These are phyloP conservation scores for Conticribra weissflogii DNA, from an alignment of 108 stramenopile species.

Conservation along the genomic window DNA sequence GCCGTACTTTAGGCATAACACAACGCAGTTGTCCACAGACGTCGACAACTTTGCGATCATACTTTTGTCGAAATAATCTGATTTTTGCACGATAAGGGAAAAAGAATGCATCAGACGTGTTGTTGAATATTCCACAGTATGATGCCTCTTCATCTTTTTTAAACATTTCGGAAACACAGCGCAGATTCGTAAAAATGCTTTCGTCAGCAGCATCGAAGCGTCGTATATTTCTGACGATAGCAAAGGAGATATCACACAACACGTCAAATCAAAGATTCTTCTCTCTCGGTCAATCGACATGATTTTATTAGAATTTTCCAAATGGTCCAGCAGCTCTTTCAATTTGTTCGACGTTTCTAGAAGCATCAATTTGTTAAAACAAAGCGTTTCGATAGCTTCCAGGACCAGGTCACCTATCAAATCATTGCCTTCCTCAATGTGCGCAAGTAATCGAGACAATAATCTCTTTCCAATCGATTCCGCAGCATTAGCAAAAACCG, in stretches of 20 bases:
- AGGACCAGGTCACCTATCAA: slow-evolving; percentile 7
- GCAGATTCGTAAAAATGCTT: slow-evolving; percentile 40
- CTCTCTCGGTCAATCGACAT: slow-evolving; percentile 19
- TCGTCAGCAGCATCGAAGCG: slow-evolving; percentile 10
- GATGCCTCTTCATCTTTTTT: slow-evolving; percentile 20
- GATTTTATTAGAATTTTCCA: slow-evolving; percentile 6
- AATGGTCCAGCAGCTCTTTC: slow-evolving; percentile 5
- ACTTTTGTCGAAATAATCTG: slow-evolving; percentile 19
- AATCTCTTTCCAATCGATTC: slow-evolving; percentile 17
- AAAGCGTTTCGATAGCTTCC: slow-evolving; percentile 18
- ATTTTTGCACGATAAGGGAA: slow-evolving; percentile 11
- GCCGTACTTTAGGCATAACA: slow-evolving; percentile 53
- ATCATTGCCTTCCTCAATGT: background rate
- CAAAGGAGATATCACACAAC: slow-evolving; percentile 1
- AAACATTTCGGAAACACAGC: slow-evolving; percentile 29
- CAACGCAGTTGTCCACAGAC: slow-evolving; percentile 19
- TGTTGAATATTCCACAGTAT: background rate
- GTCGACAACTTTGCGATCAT: slow-evolving; percentile 9
- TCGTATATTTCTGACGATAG: background rate
- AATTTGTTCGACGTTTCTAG: slow-evolving; percentile 8
- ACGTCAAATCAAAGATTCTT: slow-evolving; percentile 17
- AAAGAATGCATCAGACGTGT: slow-evolving; percentile 9
- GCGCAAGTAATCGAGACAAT: too few species aligned
- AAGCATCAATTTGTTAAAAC: slow-evolving; percentile 6
- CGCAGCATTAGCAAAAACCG: slow-evolving; percentile 3